Evolutionary conservation across 441 rosid genomes (phyloP).

Genomic region (Populus hybrid): DNA sequence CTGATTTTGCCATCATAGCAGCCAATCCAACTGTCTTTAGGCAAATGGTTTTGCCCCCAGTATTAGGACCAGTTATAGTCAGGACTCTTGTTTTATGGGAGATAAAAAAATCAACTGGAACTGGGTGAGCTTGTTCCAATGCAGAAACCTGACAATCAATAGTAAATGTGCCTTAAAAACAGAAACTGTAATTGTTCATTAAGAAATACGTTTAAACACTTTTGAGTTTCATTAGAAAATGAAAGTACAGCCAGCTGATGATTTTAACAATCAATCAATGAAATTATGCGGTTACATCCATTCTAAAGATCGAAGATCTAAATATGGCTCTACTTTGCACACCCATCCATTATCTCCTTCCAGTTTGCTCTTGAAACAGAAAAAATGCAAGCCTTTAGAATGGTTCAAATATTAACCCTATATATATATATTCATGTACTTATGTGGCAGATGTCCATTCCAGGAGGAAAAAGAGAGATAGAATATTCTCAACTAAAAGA

Average conservation of each 20-base stretch:
- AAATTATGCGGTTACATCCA: constrained; percentile 25
- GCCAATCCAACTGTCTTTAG: constrained; percentile 93
- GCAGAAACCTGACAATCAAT: constrained; percentile 45
- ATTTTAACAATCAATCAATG: constrained; percentile 6
- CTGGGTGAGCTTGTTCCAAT: constrained; percentile 52
- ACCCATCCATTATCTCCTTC: constrained; percentile 22
- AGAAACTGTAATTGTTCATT: neutral
- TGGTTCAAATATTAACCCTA: neutral
- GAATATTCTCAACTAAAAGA: neutral
- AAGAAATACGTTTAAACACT: neutral
- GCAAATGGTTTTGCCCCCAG: constrained; percentile 96
- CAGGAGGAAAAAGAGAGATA: neutral
- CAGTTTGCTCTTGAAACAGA: constrained; percentile 32
- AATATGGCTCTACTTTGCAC: constrained; percentile 25
- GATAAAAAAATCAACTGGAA: constrained; percentile 78
- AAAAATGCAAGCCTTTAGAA: constrained; percentile 14
- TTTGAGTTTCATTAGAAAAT: neutral
- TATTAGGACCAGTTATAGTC: constrained; percentile 94
- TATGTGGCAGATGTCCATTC: neutral
- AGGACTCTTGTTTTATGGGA: constrained; percentile 65
- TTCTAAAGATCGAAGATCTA: constrained; percentile 31
- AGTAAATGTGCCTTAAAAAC: constrained; percentile 14
- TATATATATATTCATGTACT: neutral
- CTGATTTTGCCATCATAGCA: constrained; percentile 98
- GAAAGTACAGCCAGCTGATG: neutral